phyloP scores from a whole-genome alignment of 805 yeast species.

The Metschnikowia noctiluminum region DNA sequence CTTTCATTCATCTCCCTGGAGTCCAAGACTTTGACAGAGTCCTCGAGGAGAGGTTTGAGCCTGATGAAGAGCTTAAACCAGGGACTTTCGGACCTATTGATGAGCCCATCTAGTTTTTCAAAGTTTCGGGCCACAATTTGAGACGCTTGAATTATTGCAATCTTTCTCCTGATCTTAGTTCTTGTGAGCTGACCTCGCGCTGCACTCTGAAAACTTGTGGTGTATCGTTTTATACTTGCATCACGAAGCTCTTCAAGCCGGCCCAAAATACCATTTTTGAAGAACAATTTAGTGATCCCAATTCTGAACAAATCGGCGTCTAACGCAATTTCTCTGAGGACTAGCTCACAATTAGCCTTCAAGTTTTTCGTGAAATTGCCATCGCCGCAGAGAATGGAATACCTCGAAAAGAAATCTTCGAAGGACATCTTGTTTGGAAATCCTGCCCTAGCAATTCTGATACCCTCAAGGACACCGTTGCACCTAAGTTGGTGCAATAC shows the following conservation, averaged over 20 bases:
- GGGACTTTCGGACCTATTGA: conserved; percentile 15
- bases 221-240: conserved; percentile 48
- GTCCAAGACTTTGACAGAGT: conserved; percentile 57
- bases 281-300: conserved; percentile 71
- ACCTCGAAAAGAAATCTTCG: conserved; percentile 72
- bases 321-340: conserved; percentile 60
- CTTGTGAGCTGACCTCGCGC: conserved; percentile 66
- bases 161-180: conserved; percentile 38
- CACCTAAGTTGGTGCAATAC: conserved; percentile 90
- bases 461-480: conserved; percentile 97
- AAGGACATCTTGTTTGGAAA: conserved; percentile 90
- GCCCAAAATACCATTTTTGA: conserved; percentile 75
- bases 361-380: conserved; percentile 44
- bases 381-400: conserved; percentile 57
- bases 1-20: conserved; percentile 56
- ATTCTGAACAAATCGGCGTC: conserved; percentile 59
- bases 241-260: conserved; percentile 78
- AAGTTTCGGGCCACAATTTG: conserved; percentile 64
- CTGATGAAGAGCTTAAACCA: conserved; percentile 77
- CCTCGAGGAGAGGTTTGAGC: conserved; percentile 72
- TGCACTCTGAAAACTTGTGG: conserved; percentile 61
- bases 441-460: conserved; percentile 94
- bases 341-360: conserved; percentile 66
- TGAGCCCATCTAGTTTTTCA: conserved; percentile 52
- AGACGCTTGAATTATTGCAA: conserved; percentile 68